These are phyloP conservation scores for Pythium apleroticum DNA, from an alignment of 352 stramenopile genomes.

Conservation along the genomic window DNA sequence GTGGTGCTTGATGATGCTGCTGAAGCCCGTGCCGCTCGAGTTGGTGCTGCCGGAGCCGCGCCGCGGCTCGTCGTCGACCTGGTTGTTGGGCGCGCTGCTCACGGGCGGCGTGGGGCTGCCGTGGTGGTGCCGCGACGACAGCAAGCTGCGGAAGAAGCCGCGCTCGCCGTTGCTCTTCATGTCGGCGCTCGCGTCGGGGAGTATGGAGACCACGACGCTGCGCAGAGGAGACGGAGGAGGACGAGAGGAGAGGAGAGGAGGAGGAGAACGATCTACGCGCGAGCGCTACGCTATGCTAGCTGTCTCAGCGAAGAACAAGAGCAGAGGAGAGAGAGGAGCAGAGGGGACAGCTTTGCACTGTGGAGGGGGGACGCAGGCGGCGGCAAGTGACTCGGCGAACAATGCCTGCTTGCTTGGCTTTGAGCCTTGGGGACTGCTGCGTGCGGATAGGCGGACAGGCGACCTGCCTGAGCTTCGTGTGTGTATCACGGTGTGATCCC, in stretches of 20 bases:
- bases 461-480: too few relatives aligned
- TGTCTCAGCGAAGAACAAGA: background rate
- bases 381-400: background rate
- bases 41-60: conserved; percentile 21
- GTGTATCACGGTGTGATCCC: background rate
- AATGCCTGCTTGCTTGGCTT: too few relatives aligned
- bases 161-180: conserved; percentile 29
- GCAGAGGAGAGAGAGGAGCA: background rate
- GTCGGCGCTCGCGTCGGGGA: background rate
- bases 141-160: conserved; percentile 33
- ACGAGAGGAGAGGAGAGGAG: conserved; percentile 6
- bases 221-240: background rate
- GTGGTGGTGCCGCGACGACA: conserved; percentile 23
- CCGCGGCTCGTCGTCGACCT: conserved; percentile 22
- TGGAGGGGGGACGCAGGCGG: background rate
- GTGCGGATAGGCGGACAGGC: background rate
- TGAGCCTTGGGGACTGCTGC: background rate
- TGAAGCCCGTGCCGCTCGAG: conserved; percentile 24
- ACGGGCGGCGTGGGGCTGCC: conserved; percentile 9
- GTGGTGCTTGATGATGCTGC: conserved; percentile 45
- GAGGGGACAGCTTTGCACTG: background rate
- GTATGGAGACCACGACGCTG: background rate
- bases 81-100: conserved; percentile 15
- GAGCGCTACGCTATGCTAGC: background rate
- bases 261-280: background rate